A percentile compares a stretch with the other conserved stretches of the same genome.
Evolutionary conservation across 306 rosid species (phyloP).

Genomic region (Abrus pulchellus): DNA sequence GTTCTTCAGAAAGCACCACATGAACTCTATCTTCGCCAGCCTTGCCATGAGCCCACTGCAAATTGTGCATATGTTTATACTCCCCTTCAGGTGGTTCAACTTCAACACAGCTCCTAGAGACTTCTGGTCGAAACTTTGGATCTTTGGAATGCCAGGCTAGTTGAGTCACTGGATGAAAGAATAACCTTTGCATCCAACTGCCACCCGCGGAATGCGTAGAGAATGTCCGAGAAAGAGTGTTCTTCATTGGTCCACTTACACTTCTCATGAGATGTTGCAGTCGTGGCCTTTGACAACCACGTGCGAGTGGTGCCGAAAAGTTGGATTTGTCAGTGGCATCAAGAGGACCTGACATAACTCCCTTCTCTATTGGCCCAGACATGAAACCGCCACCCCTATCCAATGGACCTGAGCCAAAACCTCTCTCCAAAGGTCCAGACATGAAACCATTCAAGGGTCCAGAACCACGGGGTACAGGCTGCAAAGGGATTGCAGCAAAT

Average conservation of each 20-base stretch:
- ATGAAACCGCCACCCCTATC: slow-evolving; percentile 70
- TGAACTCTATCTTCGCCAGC: slow-evolving; percentile 85
- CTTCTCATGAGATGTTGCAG: slow-evolving; percentile 73
- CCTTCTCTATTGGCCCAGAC: slow-evolving; percentile 79
- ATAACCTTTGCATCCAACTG: slow-evolving; percentile 70
- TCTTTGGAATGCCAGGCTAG: slow-evolving; percentile 68
- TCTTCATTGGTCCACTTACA: slow-evolving; percentile 75
- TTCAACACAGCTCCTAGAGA: slow-evolving; percentile 53
- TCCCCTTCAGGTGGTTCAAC: slow-evolving; percentile 60
- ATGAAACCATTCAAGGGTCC: slow-evolving; percentile 71
- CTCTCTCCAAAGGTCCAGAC: slow-evolving; percentile 77
- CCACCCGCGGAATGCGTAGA: slow-evolving; percentile 61
- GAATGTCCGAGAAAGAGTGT: slow-evolving; percentile 68
- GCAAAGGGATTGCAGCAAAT: slow-evolving; percentile 74
- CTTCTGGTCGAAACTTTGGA: slow-evolving; percentile 60
- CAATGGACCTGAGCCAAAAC: slow-evolving; percentile 66
- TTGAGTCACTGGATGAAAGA: slow-evolving; percentile 67
- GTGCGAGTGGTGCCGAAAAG: slow-evolving; percentile 74
- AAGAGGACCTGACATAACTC: slow-evolving; percentile 79
- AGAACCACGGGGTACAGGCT: slow-evolving; percentile 77
- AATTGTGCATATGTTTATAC: slow-evolving; percentile 59
- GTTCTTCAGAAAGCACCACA: slow-evolving; percentile 77
- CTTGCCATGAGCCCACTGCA: slow-evolving; percentile 87
- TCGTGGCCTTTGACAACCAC: slow-evolving; percentile 59
- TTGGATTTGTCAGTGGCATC: slow-evolving; percentile 67